phyloP scores from a whole-genome alignment of 192 early-diverging fungal genomes.

The Lobosporangium transversale region DNA sequence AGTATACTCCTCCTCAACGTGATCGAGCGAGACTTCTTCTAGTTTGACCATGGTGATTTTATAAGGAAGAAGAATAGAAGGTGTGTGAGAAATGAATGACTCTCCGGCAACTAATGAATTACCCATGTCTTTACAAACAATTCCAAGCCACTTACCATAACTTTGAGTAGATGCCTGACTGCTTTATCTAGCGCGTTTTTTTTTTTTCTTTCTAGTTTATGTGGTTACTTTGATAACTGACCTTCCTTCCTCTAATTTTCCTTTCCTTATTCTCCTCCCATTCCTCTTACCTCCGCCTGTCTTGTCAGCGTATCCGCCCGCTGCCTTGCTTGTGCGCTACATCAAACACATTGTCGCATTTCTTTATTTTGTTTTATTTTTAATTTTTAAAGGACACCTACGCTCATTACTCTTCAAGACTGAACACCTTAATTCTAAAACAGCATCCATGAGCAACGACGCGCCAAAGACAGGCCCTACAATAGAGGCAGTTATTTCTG shows the following conservation, averaged over 20 bases:
- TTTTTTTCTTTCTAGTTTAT: too few relatives aligned
- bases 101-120: too few relatives aligned
- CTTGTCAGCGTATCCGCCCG: too few relatives aligned
- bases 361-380: too few relatives aligned
- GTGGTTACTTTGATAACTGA: too few relatives aligned
- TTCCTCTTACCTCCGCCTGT: not conserved
- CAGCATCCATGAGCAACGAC: slow-evolving; percentile 5
- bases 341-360: too few relatives aligned
- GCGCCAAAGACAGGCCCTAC: not conserved
- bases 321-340: not conserved
- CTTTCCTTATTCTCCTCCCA: not conserved
- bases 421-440: not conserved
- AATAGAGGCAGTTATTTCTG: slow-evolving; percentile 12
- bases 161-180: too few relatives aligned
- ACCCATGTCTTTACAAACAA: too few relatives aligned
- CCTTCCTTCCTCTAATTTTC: not conserved
- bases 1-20: slow-evolving; percentile 61
- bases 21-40: slow-evolving; percentile 62
- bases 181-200: too few relatives aligned
- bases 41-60: slow-evolving; percentile 59
- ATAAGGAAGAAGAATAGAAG: too few relatives aligned
- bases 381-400: too few relatives aligned
- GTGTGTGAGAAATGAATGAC: slow-evolving; percentile 3
- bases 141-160: too few relatives aligned
- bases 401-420: not conserved